Evolutionary conservation across 192 early-diverging fungal genomes (phyloP).

Genomic region (Endogone sp.): DNA sequence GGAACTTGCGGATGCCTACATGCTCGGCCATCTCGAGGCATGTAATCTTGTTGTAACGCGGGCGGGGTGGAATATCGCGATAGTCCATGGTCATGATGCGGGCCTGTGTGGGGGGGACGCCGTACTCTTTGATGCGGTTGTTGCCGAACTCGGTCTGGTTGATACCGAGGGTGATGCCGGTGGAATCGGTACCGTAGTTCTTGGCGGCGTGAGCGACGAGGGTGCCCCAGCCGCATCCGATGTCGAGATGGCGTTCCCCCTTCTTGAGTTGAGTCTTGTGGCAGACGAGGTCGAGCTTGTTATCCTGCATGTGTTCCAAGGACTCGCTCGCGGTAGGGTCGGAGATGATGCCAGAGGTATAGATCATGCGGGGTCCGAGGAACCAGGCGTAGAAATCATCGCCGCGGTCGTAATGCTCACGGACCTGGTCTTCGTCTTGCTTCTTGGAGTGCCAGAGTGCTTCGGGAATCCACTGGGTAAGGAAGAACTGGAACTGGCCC

Average conservation of each 20-base stretch:
- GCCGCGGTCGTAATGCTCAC: conserved; percentile 98
- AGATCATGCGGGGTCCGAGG: conserved; percentile 92
- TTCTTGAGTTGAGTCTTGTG: conserved; percentile 80
- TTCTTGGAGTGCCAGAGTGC: conserved; percentile 95
- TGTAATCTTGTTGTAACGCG: conserved; percentile 95
- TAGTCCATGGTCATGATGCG: conserved; percentile 93
- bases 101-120: conserved; percentile 69
- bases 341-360: conserved; percentile 92
- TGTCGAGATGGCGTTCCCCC: conserved; percentile 91
- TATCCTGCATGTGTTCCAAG: conserved; percentile 92
- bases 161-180: conserved; percentile 88
- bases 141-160: conserved; percentile 93
- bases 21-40: conserved; percentile 99
- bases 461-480: conserved; percentile 96
- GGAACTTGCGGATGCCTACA: conserved; percentile 92
- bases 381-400: conserved; percentile 97
- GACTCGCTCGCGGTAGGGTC: conserved; percentile 72
- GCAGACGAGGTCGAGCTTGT: conserved; percentile 91
- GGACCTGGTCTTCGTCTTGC: conserved; percentile 97
- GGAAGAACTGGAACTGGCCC: conserved; percentile 88
- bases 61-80: conserved; percentile 86
- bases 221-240: conserved; percentile 99
- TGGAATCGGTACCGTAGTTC: conserved; percentile 83
- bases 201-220: conserved; percentile 86
- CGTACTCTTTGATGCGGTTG: conserved; percentile 74